Base-by-base conservation (phyloP, 2,329 filamentous ascomycete genomes). In the Colletotrichum sp. region DNA sequence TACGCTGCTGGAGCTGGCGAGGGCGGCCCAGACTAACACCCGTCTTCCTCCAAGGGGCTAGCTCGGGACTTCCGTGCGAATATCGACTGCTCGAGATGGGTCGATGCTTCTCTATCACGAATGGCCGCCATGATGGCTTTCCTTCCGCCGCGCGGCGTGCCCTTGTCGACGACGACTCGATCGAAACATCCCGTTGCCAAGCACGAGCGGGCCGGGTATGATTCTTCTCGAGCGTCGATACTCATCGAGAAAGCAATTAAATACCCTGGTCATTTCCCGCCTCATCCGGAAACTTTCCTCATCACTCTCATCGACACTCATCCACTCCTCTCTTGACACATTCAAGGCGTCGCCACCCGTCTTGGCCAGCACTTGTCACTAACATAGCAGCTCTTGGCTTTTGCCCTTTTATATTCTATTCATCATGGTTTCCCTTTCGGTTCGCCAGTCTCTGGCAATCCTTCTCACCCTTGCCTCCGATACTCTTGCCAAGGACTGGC, bases 401-500 rank as follows among this genome's bases (percentile, higher is more conserved):
- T 21, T 18, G n/a, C 28, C 66, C 62, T 34, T 68, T 63, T 18
- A 26, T n/a, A 15, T 24, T 44, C 18, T 57, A 18, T 26, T 26
- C 70, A 59, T 21, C 52, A 78, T 77, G 76, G 36, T 69, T 49
- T 73, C 49, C 26, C 63, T 77, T 18, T 75, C 76, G 6, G 44
- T 78, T 24, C 66, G 76, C 76, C 76, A 75, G 36, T 71, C 71
- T 52, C 55, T 78, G 49, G 71, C 68, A 13, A 65, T 67, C n/a
- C 28, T 74, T n/a, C 59, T 78, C 8, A 24, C 71, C 9, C 67
- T 78, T 24, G 71, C 67, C n/a, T 72, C 76, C 3, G 71, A 75
- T 15, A 63, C 71, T 9, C 34, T 78, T n/a, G 75, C 75, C 68
- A 76, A 76, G 44, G 76, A 77, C 24, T 77, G 72, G 76, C 59